Evolutionary conservation across 2,329 filamentous ascomycete species (phyloP).

Genomic region (Cladosporium sp.): DNA sequence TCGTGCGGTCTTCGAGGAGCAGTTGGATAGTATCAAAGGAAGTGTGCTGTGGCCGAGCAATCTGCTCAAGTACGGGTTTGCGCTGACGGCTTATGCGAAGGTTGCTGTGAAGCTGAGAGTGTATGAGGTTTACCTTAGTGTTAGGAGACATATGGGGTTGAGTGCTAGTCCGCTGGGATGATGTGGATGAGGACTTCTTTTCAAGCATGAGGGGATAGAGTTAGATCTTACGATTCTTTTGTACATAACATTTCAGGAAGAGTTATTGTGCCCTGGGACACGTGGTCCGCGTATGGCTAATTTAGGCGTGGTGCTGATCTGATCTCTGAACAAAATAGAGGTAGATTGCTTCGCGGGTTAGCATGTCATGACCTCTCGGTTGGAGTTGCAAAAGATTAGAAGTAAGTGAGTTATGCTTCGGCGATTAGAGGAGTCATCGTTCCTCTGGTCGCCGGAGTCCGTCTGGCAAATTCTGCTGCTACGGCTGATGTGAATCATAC

Average conservation of each 20-base stretch:
- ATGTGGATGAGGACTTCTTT: background rate
- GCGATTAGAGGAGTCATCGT: background rate
- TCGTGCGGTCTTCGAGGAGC: constrained; percentile 63
- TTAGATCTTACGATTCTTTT: constrained; percentile 8
- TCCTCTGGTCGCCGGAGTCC: background rate
- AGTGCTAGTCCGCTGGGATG: constrained; percentile 9
- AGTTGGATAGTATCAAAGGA: constrained; percentile 55
- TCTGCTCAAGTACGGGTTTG: constrained; percentile 52
- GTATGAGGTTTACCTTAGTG: constrained; percentile 60
- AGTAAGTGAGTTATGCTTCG: background rate
- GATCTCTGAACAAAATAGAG: background rate
- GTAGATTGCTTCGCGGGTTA: background rate
- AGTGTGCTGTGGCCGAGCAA: constrained; percentile 57
- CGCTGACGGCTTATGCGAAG: constrained; percentile 56
- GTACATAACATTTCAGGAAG: background rate
- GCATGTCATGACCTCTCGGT: background rate
- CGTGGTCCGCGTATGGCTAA: background rate
- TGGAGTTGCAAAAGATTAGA: background rate
- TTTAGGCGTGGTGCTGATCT: background rate
- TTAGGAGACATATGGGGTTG: constrained; percentile 53
- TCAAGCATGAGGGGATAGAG: background rate
- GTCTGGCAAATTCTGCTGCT: background rate
- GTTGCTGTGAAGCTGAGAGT: constrained; percentile 60
- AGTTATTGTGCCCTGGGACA: background rate
- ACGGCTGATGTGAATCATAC: background rate